Evolutionary conservation across 306 rosid species (phyloP).

Genomic region (Betula pendula): DNA sequence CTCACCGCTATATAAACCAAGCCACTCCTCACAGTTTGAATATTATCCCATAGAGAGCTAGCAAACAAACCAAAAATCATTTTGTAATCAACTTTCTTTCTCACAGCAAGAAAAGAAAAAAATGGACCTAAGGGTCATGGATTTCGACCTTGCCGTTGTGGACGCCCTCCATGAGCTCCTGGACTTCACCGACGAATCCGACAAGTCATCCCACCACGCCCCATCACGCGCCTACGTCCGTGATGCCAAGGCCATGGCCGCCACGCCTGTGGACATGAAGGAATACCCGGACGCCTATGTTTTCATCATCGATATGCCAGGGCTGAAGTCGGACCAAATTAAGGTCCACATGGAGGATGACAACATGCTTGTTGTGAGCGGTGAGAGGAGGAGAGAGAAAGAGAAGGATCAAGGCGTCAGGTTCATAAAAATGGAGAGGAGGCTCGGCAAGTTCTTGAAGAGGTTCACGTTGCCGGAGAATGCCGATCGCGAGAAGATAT

Average conservation of each 20-base stretch:
- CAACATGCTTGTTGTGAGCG: constrained; percentile 38
- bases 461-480: constrained; percentile 49
- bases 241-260: constrained; percentile 44
- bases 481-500: constrained; percentile 36
- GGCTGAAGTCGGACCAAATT: constrained; percentile 36
- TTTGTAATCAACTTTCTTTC: too few relatives aligned
- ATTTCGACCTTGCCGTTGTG: constrained; percentile 28
- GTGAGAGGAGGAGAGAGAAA: constrained; percentile 48
- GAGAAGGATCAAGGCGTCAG: constrained; percentile 30
- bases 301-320: constrained; percentile 40
- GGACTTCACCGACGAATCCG: constrained; percentile 38
- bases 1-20: not conserved
- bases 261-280: constrained; percentile 39
- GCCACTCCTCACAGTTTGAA: not conserved
- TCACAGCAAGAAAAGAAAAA: not conserved
- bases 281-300: constrained; percentile 32
- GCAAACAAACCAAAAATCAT: not conserved
- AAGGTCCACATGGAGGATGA: constrained; percentile 42
- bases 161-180: constrained; percentile 48
- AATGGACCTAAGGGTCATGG: constrained; percentile 37
- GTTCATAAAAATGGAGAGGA: constrained; percentile 56
- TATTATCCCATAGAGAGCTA: not conserved
- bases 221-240: constrained; percentile 38
- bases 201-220: constrained; percentile 29
- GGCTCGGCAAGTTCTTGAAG: constrained; percentile 51